Base-by-base conservation (phyloP, 257 asterid species). In the Solanum lignicaule region DNA sequence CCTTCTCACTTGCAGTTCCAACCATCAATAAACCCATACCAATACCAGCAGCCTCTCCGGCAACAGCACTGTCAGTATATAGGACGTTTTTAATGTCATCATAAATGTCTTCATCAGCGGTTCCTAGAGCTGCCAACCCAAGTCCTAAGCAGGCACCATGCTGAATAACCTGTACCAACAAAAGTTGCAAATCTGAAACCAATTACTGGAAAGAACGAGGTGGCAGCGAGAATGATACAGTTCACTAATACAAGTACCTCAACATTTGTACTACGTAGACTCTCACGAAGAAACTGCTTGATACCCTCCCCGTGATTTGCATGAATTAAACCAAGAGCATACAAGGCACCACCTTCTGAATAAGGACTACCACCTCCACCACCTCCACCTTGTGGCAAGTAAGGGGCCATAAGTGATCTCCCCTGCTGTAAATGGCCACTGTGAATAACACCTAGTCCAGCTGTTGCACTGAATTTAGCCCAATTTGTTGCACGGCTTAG, bases 61-160 rank as follows among this genome's bases (percentile, higher is more conserved):
- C 98, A 89, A 97, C 99, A 38, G 99, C 99, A 94, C 98, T 95
- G 93, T 97, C 99, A 15, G 98, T 92, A 90, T 96, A 97, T 15
- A 97, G 94, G 72, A 95, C 99, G 48, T 87, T 94, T 89, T 96
- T 97, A 36, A 96, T 89, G 85, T 94, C 99, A 84, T 96, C 99
- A 84, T 93, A 97, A 58, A 96, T 93, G 16, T 96, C 98, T 87
- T 92, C 95, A 88, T 96, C 99, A 60, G 99, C 99, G 69, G 99
- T 97, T 83, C 99, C 99, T 87, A 97, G 88, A 27, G 99, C 95
- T 46, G 99, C 99, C 93, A 96, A 88, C 83, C 99, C 99, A 89
- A 97, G 99, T 84, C 99, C 99, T 14, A 97, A 95, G 91, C 99
- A 97, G 83, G 99, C 99, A 89, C 99, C 99, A 39, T 97, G 99